Evolutionary conservation across 2,329 filamentous ascomycete species (phyloP).

Genomic region (Aspergillus fructus): DNA sequence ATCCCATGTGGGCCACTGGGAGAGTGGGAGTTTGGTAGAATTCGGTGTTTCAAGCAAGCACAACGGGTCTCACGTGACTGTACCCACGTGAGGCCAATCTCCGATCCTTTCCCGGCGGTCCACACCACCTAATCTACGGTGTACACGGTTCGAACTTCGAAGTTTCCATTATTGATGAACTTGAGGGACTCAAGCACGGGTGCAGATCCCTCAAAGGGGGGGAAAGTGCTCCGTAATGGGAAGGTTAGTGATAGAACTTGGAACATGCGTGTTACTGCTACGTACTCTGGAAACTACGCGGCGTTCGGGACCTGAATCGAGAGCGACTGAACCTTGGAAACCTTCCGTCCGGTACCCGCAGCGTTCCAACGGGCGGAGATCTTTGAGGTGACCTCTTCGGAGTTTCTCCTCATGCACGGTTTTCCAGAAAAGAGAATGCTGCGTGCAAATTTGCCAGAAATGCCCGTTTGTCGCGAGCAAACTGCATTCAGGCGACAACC

Average conservation of each 20-base stretch:
- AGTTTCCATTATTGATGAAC: not conserved
- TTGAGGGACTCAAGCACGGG: not conserved
- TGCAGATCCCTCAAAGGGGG: not conserved
- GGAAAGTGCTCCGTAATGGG: not conserved
- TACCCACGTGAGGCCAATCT: not conserved
- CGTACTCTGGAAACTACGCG: not conserved
- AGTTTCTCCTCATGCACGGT: too few species aligned
- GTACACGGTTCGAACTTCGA: not conserved
- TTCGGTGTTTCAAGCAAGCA: not conserved
- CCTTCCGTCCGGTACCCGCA: conserved; percentile 20
- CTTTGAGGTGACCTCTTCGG: not conserved
- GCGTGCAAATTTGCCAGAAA: conserved; percentile 1
- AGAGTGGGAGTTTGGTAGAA: not conserved
- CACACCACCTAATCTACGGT: not conserved
- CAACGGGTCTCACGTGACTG: not conserved
- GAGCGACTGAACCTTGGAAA: conserved; percentile 17
- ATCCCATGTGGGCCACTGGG: not conserved
- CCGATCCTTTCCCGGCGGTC: not conserved
- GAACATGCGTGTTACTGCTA: not conserved
- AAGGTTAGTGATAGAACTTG: not conserved
- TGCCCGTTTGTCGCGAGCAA: conserved; percentile 9
- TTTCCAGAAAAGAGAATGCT: not conserved
- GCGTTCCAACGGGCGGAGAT: conserved; percentile 10
- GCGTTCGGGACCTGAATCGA: not conserved
- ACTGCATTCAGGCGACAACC: conserved; percentile 10